Evolutionary conservation across 768 basidiomycete species (phyloP).

Genomic region (Nevesoporus exiguus): DNA sequence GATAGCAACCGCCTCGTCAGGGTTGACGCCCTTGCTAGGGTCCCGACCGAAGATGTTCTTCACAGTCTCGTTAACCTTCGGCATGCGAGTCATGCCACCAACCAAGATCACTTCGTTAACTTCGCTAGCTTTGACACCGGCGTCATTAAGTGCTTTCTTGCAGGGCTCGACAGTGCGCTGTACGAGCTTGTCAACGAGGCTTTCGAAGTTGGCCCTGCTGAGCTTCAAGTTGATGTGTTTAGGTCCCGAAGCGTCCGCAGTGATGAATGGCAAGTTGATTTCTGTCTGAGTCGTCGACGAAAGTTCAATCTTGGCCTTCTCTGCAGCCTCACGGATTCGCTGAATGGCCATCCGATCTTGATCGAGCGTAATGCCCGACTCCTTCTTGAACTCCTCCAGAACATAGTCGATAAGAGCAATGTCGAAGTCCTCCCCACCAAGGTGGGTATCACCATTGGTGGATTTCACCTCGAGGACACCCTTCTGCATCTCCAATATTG

Average conservation of each 20-base stretch:
- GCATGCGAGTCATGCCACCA: slow-evolving; percentile 99
- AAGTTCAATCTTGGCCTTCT: slow-evolving; percentile 99
- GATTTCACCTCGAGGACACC: slow-evolving; percentile 99
- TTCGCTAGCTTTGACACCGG: slow-evolving; percentile 88
- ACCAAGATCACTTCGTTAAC: slow-evolving; percentile 97
- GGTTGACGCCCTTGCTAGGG: slow-evolving; percentile 98
- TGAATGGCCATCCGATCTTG: slow-evolving; percentile 96
- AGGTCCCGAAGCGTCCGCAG: slow-evolving; percentile 90
- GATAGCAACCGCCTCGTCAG: slow-evolving; percentile 98
- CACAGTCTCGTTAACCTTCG: slow-evolving; percentile 90
- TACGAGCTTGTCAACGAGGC: slow-evolving; percentile 76
- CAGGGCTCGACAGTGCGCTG: slow-evolving; percentile 92
- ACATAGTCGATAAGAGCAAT: slow-evolving; percentile 84
- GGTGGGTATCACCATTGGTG: slow-evolving; percentile 98
- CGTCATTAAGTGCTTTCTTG: slow-evolving; percentile 94
- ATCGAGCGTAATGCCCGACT: slow-evolving; percentile 74
- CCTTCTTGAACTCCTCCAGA: slow-evolving; percentile 92
- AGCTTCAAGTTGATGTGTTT: slow-evolving; percentile 96
- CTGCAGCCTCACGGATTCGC: slow-evolving; percentile 97
- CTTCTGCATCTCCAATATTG: slow-evolving; percentile 98
- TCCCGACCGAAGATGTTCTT: slow-evolving; percentile 87
- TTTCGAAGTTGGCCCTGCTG: slow-evolving; percentile 86
- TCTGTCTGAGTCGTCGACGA: slow-evolving; percentile 95
- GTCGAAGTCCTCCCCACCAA: slow-evolving; percentile 97
- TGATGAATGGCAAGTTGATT: slow-evolving; percentile 97